Evolutionary conservation across 306 rosid species (phyloP).

Genomic region (Pyrus pyrifolia): DNA sequence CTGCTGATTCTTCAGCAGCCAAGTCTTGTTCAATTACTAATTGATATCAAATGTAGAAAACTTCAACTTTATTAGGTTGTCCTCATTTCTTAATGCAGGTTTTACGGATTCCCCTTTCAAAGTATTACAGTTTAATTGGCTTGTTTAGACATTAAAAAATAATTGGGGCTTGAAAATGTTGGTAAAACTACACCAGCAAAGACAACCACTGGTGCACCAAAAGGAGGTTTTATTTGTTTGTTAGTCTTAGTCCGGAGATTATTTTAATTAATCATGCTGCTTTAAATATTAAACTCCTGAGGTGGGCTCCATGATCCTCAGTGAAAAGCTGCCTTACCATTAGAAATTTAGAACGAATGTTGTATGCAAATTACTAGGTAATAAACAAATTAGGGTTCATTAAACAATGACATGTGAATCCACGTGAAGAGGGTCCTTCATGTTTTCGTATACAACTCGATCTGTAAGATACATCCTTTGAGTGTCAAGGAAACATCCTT

Average conservation of each 20-base stretch:
- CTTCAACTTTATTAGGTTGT: constrained; percentile 29
- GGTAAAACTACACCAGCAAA: constrained; percentile 20
- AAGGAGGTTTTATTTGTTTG: constrained; percentile 31
- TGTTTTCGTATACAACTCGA: constrained; percentile 3
- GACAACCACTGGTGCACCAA: constrained; percentile 1
- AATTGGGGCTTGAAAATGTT: constrained; percentile 2
- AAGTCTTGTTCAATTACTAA: too few relatives aligned
- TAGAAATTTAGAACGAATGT: constrained; percentile 14
- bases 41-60: neutral
- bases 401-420: constrained; percentile 50
- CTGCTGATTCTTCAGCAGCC: too few relatives aligned
- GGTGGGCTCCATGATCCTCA: constrained; percentile 33
- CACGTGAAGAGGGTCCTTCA: constrained; percentile 66
- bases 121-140: constrained; percentile 11
- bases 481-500: constrained; percentile 14
- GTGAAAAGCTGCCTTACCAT: constrained; percentile 26
- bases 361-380: constrained; percentile 16
- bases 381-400: constrained; percentile 23
- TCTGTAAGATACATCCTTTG: neutral
- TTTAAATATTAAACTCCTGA: constrained; percentile 15
- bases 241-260: constrained; percentile 23
- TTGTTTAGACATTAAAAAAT: constrained; percentile 15
- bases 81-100: constrained; percentile 25
- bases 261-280: constrained; percentile 20
- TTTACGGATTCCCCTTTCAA: constrained; percentile 29